A percentile compares a stretch with the other conserved stretches of the same genome.
phyloP scores from a whole-genome alignment of 2,329 filamentous ascomycete genomes.

The Plenodomus lindquistii region DNA sequence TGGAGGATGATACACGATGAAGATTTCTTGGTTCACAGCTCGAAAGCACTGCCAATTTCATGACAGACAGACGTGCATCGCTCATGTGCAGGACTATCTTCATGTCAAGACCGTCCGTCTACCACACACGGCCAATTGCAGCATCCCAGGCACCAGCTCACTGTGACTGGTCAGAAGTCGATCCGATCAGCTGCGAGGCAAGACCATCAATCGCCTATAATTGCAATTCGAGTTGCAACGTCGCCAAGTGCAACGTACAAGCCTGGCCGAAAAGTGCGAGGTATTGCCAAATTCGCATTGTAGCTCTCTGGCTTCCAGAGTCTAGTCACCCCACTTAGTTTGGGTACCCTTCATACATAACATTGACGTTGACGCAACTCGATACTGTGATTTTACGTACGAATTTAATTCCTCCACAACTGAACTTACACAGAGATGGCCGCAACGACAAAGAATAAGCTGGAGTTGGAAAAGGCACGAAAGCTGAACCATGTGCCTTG shows the following conservation, averaged over 20 bases:
- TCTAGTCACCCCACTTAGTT: constrained; percentile 19
- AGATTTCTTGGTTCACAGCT: not conserved
- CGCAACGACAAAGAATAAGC: constrained; percentile 47
- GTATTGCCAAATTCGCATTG: constrained; percentile 17
- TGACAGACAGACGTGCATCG: not conserved
- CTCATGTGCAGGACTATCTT: not conserved
- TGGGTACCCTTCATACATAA: not conserved
- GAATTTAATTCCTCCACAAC: no score
- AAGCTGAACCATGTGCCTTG: constrained; percentile 57
- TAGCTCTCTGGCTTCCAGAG: not conserved
- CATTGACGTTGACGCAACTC: not conserved
- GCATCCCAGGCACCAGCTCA: not conserved
- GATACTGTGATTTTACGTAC: not conserved
- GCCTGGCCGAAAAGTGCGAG: constrained; percentile 21
- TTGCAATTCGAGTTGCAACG: not conserved
- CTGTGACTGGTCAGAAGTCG: constrained; percentile 15
- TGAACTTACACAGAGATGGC: constrained; percentile 34
- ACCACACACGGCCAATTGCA: not conserved
- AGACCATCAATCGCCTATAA: not conserved
- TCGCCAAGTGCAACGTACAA: not conserved
- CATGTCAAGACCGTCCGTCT: no score
- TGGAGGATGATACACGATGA: not conserved
- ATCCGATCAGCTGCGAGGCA: not conserved
- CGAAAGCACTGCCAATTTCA: not conserved
- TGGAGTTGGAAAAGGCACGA: constrained; percentile 52